Evolutionary conservation across 345 rosid species (phyloP), one percentile per base, ranked within the genome.

Genomic region (Eucalyptus guilfoylei): DNA sequence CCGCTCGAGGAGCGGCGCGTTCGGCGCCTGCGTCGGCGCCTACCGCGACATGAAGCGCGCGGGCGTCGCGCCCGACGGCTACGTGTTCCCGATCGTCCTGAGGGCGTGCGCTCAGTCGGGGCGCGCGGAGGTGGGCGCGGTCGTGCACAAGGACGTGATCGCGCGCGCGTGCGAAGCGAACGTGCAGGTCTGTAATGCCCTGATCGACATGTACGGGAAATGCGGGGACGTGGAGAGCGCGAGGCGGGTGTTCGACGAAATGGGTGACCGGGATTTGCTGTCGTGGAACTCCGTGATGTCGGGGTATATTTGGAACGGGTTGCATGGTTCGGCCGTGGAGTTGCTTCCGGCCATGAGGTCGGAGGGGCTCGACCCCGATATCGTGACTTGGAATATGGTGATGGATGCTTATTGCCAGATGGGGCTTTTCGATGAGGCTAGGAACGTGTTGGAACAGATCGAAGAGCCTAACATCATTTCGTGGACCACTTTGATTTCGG

Each of bases 211-310:
- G 93, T 93, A 93, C 88, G 89, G 87, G 3, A 92, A 91, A 85
- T 92, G 93, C 49, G 85, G 86, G 47, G 90, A 92, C 85, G 62
- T 89, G 12, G 32, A 24, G 88, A 88, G 92, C 81, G 89, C 89
- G 26, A 62, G 88, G 89, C 45, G 72, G 92, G 92, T 92, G 86
- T 88, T 91, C 87, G 92, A 93, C 87, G 90, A 89, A 87, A 92
- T 92, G 91, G 87, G n/a, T 6, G 91, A 85, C 14, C 88, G 90
- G 45, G 93, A 93, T 92, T 80, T 93, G 89, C 83, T 88, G 80
- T 91, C 94, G 2, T 93, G 94, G 94, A 93, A 93, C 86, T 90
- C 91, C 40, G 87, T 93, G 91, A 89, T 93, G 76, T 92, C 92
- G 7, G 92, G 90, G 40, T 93, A 81, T 88, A 89, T 89, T 48